phyloP scores from a whole-genome alignment of 495 filamentous ascomycete species.

The Podospora tetraspora region DNA sequence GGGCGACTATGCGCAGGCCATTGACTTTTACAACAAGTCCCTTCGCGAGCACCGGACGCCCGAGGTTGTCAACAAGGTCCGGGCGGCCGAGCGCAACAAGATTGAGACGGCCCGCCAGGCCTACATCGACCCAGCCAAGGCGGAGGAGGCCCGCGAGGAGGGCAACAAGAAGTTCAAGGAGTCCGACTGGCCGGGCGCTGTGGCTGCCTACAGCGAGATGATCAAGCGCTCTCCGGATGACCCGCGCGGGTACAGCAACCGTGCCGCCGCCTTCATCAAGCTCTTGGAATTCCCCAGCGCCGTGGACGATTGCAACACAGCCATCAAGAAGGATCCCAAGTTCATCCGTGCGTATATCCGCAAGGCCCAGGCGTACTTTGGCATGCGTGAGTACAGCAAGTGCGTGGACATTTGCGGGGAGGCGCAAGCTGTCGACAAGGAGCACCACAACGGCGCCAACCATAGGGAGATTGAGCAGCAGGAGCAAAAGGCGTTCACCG shows the following conservation, averaged over 20 bases:
- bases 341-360: constrained; percentile 95
- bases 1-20: constrained; percentile 72
- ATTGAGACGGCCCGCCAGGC: constrained; percentile 67
- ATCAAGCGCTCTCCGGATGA: constrained; percentile 91
- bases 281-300: constrained; percentile 91
- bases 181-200: constrained; percentile 90
- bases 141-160: constrained; percentile 90
- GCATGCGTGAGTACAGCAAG: constrained; percentile 96
- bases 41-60: constrained; percentile 96
- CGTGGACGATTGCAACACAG: constrained; percentile 85
- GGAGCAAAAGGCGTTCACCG: constrained; percentile 86
- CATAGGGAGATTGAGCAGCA: constrained; percentile 87
- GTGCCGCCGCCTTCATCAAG: constrained; percentile 94
- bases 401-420: constrained; percentile 85
- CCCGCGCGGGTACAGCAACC: constrained; percentile 93
- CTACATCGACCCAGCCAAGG: constrained; percentile 86
- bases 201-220: constrained; percentile 96
- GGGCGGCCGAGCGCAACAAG: constrained; percentile 86
- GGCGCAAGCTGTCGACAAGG: constrained; percentile 67
- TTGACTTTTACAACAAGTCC: constrained; percentile 87
- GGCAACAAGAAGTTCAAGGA: constrained; percentile 97
- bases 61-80: constrained; percentile 87
- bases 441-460: constrained; percentile 61
- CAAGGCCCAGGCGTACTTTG: constrained; percentile 87
- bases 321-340: constrained; percentile 82